Evolutionary conservation across 2,329 filamentous ascomycete species (phyloP), one percentile per base, ranked within the genome.

Genomic region (Huntiella savannae): DNA sequence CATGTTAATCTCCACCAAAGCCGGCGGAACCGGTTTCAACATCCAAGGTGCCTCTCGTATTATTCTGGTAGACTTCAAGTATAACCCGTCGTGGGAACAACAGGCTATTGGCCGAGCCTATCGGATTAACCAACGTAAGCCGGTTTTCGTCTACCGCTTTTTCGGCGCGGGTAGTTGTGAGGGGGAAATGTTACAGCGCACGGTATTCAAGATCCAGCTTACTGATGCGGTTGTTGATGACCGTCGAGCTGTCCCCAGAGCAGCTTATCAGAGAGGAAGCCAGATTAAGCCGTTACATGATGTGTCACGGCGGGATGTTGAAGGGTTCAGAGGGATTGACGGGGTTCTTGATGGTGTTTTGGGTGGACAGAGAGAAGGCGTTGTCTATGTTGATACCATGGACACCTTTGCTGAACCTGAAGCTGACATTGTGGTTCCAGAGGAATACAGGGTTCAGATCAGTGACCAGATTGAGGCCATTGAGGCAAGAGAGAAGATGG

Each of bases 31-130:
- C 1, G 87, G 87, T 0, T 66, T 94, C 43, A 95, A 95, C 50
- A 79, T 95, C 10, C 73, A 75, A 36, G 78, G 80, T 1, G 87
- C 87, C 1, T 94, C 86, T 57, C 75, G 87, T 15, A 82, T 94
- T 1, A 71, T 95, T 15, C 79, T 95, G 15, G 81, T 92, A 47
- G 87, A 95, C 57, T 84, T 81, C 55, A 68, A 70, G 50, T 94
- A 78, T 62, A 91, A 87, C 52, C 87, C 87, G 0, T 71, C 77
- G 4, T 69, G 78, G 56, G 87, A 94, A 59, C 79, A 86, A 55
- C 87, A 95, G 60, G 87, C 87, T 1, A 75, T 94, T 43, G 87
- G 85, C 2, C 73, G 87, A 45, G 80, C 83, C 0, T 94, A 91
- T 59, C 82, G 87, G 1, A 72, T 95, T 33, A 85, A 86, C 0